Percentiles rank a stretch among this genome's conserved stretches.
phyloP scores from a whole-genome alignment of 2,329 filamentous ascomycete species.

The Orbilia oligospora region DNA sequence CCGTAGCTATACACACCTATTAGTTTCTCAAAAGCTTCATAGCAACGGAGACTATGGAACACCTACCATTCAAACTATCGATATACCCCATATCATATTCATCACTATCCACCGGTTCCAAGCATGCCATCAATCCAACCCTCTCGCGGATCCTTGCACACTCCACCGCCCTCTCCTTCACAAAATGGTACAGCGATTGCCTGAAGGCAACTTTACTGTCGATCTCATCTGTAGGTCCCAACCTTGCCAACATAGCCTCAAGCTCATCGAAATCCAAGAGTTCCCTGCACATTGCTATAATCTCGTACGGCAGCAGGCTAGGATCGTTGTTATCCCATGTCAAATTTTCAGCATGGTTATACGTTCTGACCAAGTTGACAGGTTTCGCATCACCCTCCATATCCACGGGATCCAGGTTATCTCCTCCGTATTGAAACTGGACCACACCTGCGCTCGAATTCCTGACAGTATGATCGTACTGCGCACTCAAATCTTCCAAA shows the following conservation, averaged over 20 bases:
- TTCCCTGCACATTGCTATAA: slow-evolving; percentile 75
- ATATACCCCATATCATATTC: slow-evolving; percentile 58
- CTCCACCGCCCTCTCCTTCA: slow-evolving; percentile 47
- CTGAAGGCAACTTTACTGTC: slow-evolving; percentile 75
- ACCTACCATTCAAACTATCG: slow-evolving; percentile 49
- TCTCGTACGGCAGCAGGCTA: slow-evolving; percentile 81
- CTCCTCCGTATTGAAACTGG: slow-evolving; percentile 97
- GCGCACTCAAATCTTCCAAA: slow-evolving; percentile 90
- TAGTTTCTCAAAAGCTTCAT: background rate
- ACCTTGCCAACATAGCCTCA: slow-evolving; percentile 61
- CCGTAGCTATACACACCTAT: slow-evolving; percentile 21
- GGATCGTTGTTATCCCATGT: slow-evolving; percentile 85
- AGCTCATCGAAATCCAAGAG: slow-evolving; percentile 62
- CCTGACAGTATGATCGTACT: slow-evolving; percentile 94
- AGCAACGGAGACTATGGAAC: background rate
- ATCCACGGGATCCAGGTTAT: slow-evolving; percentile 94
- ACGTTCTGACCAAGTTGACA: slow-evolving; percentile 92
- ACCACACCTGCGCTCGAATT: slow-evolving; percentile 91
- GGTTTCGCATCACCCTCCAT: slow-evolving; percentile 96
- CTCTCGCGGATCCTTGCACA: slow-evolving; percentile 47
- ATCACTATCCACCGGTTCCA: slow-evolving; percentile 54
- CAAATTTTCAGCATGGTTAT: slow-evolving; percentile 80
- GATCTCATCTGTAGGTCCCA: slow-evolving; percentile 61
- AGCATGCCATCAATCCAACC: slow-evolving; percentile 51
- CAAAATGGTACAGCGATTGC: slow-evolving; percentile 46